A percentile compares a stretch with the other conserved stretches of the same genome.
phyloP scores from a whole-genome alignment of 2,329 filamentous ascomycete genomes.

The Parasarocladium wereldwijsianum region DNA sequence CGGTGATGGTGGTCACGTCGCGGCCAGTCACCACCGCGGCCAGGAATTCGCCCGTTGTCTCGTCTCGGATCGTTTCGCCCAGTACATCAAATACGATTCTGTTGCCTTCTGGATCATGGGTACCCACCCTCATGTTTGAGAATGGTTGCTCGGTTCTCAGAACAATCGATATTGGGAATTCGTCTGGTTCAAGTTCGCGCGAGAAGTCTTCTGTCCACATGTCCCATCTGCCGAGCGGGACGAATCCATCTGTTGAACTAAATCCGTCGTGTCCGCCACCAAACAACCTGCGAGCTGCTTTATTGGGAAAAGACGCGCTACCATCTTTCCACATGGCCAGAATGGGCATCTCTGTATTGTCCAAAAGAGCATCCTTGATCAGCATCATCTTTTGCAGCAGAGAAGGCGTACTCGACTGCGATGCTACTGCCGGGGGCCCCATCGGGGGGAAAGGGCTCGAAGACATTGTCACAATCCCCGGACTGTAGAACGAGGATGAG shows the following conservation, averaged over 20 bases:
- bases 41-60: conserved; percentile 54
- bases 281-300: conserved; percentile 42
- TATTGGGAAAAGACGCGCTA: conserved; percentile 59
- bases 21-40: conserved; percentile 59
- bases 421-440: conserved; percentile 44
- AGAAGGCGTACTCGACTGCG: conserved; percentile 43
- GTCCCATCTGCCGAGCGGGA: conserved; percentile 45
- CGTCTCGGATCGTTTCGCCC: conserved; percentile 54
- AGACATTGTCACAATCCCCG: conserved; percentile 36
- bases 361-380: conserved; percentile 65
- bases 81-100: conserved; percentile 47
- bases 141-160: conserved; percentile 47
- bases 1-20: conserved; percentile 56
- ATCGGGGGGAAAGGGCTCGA: conserved; percentile 50
- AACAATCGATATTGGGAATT: conserved; percentile 53
- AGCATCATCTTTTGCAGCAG: conserved; percentile 57
- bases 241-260: conserved; percentile 28
- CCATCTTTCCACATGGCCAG: conserved; percentile 73
- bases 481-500: conserved; percentile 33
- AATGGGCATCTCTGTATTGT: conserved; percentile 60
- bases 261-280: conserved; percentile 24
- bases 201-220: conserved; percentile 55
- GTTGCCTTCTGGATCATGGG: conserved; percentile 37
- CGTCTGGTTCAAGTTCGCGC: conserved; percentile 35
- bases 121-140: conserved; percentile 43